These are phyloP conservation scores for Acanthamoeba divionensis DNA, from an alignment of 208 protist genomes.

Conservation along the genomic window DNA sequence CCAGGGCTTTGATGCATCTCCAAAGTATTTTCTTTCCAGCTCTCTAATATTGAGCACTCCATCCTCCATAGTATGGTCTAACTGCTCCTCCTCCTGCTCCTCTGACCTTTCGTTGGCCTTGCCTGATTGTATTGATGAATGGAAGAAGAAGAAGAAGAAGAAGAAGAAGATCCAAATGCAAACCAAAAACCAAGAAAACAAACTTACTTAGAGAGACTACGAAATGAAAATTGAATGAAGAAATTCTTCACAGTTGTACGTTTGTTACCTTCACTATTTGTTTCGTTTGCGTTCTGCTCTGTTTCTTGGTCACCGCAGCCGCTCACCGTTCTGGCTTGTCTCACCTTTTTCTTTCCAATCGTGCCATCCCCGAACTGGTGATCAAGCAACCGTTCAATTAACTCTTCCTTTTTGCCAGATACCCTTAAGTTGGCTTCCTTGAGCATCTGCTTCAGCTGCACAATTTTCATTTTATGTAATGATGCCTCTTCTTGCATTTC, in stretches of 20 bases:
- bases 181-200: neutral
- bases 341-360: neutral
- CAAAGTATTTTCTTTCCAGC: conserved; percentile 62
- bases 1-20: conserved; percentile 9
- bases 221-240: neutral
- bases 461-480: neutral
- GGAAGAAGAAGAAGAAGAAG: too few species aligned
- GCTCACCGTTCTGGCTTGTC: neutral
- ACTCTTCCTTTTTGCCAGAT: neutral
- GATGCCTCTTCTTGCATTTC: neutral
- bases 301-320: neutral
- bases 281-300: neutral
- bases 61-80: neutral
- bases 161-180: too few species aligned
- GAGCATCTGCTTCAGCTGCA: neutral
- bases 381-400: neutral
- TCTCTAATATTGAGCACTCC: neutral
- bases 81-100: neutral
- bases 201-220: neutral
- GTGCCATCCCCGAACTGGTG: neutral
- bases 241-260: neutral
- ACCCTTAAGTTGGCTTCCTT: neutral
- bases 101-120: neutral
- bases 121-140: neutral
- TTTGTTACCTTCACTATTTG: neutral